These are phyloP conservation scores for Nakazawaea populi DNA, from an alignment of 805 yeast genomes.

Conservation along the genomic window DNA sequence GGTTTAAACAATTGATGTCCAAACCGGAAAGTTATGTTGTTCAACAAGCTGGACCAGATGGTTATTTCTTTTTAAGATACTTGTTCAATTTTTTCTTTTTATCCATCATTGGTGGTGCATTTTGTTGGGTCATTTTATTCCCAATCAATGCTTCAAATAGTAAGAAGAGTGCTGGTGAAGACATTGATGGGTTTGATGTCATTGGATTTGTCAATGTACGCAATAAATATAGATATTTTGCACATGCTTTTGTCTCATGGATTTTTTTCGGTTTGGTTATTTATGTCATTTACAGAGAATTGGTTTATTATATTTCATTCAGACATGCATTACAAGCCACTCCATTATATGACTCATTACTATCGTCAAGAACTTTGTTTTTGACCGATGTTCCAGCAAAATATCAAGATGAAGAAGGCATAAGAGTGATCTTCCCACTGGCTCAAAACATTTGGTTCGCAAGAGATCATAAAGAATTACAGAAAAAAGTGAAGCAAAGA, in stretches of 20 bases:
- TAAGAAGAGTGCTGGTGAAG: slow-evolving; percentile 22
- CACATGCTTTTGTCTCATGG: slow-evolving; percentile 77
- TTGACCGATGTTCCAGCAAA: slow-evolving; percentile 60
- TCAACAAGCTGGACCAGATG: slow-evolving; percentile 71
- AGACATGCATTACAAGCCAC: slow-evolving; percentile 72
- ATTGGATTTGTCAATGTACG: slow-evolving; percentile 56
- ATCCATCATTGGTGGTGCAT: slow-evolving; percentile 45
- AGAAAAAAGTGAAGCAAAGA: slow-evolving; percentile 55
- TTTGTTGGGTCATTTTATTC: slow-evolving; percentile 63
- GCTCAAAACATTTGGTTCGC: slow-evolving; percentile 56
- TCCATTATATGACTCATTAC: slow-evolving; percentile 63
- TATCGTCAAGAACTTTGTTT: slow-evolving; percentile 67
- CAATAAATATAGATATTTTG: slow-evolving; percentile 60
- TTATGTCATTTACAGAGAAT: slow-evolving; percentile 66
- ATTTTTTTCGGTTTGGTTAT: slow-evolving; percentile 59
- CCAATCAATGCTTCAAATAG: slow-evolving; percentile 76
- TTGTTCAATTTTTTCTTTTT: slow-evolving; percentile 48
- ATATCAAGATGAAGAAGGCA: slow-evolving; percentile 38
- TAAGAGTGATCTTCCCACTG: slow-evolving; percentile 59
- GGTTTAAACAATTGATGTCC: slow-evolving; percentile 46
- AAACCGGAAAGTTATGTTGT: slow-evolving; percentile 58
- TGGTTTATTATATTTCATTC: slow-evolving; percentile 62
- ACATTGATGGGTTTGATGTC: slow-evolving; percentile 49
- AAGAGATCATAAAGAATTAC: slow-evolving; percentile 54
- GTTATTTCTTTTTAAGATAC: slow-evolving; percentile 68